Base-by-base conservation (phyloP, 495 filamentous ascomycete species). In the Penicillium angulare region DNA sequence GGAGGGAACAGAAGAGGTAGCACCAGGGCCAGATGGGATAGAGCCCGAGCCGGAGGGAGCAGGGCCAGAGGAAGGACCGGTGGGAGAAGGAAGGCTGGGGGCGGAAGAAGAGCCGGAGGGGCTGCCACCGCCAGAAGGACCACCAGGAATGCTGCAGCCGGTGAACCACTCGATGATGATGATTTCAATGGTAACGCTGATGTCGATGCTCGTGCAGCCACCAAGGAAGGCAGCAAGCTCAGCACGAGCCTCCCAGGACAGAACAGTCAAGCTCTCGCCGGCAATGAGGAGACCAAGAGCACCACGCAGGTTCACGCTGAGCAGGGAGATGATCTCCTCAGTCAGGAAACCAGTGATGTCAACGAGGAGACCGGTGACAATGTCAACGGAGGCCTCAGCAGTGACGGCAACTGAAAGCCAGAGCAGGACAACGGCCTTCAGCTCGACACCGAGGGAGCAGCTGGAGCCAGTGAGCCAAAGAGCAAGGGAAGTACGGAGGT, bases 91-190 rank as follows among this genome's bases (percentile, higher is more conserved):
- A 4, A 24, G 12, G 43, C 43, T 15, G 22, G 40, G 39, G 17
- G 16, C 32, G n/a, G 49, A 33, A 17, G 42, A 15, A 38, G 35
- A 45, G 39, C 39, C 49, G 5, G 57, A 39, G 52, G n/a, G n/a
- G n/a, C n/a, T n/a, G n/a, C n/a, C n/a, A n/a, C n/a, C n/a, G n/a
- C n/a, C n/a, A n/a, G n/a, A n/a, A n/a, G n/a, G n/a, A n/a, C n/a
- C n/a, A n/a, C 40, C 34, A 59, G 48, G 55, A 16, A 65, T 55
- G 56, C 58, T 61, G 62, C 66, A 67, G 49, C 73, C 73, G 39
- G 63, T 70, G 55, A 73, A 60, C 72, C 71, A 75, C 50, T 67
- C 54, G 34, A 67, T 62, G 41, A 76, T 64, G 54, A 75, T 73
- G 21, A 68, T 62, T 43, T 73, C 61, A 38, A 76, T 59, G 56